These are phyloP conservation scores for Daldinia caldariorum DNA, from an alignment of 495 filamentous ascomycete genomes.

Conservation along the genomic window DNA sequence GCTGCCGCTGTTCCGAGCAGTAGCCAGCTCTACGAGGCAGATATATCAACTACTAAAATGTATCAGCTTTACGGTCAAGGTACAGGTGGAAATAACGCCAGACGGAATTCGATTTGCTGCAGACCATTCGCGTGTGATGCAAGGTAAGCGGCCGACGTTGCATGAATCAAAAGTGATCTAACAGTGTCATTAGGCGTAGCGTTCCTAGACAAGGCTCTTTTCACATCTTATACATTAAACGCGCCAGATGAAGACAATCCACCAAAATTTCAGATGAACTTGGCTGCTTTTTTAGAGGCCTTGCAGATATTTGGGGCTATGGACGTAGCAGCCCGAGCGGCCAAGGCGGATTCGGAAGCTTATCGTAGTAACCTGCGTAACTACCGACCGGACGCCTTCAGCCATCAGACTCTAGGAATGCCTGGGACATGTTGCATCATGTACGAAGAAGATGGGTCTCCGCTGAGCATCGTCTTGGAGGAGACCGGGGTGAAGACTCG, in stretches of 20 bases:
- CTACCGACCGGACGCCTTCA: slow-evolving; percentile 74
- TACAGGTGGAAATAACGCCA: slow-evolving; percentile 82
- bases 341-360: slow-evolving; percentile 61
- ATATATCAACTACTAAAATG: slow-evolving; percentile 90
- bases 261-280: slow-evolving; percentile 79
- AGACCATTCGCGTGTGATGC: slow-evolving; percentile 85
- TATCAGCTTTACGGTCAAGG: slow-evolving; percentile 81
- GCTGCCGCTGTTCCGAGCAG: slow-evolving; percentile 76
- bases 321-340: slow-evolving; percentile 66
- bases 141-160: slow-evolving; percentile 63
- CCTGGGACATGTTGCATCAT: slow-evolving; percentile 82
- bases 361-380: slow-evolving; percentile 65
- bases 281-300: slow-evolving; percentile 89
- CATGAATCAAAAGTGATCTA: slow-evolving; percentile 2
- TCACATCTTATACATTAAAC: slow-evolving; percentile 78
- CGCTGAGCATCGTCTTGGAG: slow-evolving; percentile 81
- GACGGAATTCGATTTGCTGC: slow-evolving; percentile 87
- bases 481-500: slow-evolving; percentile 89
- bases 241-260: slow-evolving; percentile 51
- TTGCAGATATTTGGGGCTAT: slow-evolving; percentile 90
- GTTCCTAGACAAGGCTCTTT: slow-evolving; percentile 85
- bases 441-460: slow-evolving; percentile 75
- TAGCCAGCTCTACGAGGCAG: slow-evolving; percentile 86
- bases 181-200: slow-evolving; percentile 66
- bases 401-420: slow-evolving; percentile 77